Percentiles rank a stretch among this genome's conserved stretches.
Conservation (phyloP, 306 rosid genomes). For the Cyamopsis tetragonoloba region DNA sequence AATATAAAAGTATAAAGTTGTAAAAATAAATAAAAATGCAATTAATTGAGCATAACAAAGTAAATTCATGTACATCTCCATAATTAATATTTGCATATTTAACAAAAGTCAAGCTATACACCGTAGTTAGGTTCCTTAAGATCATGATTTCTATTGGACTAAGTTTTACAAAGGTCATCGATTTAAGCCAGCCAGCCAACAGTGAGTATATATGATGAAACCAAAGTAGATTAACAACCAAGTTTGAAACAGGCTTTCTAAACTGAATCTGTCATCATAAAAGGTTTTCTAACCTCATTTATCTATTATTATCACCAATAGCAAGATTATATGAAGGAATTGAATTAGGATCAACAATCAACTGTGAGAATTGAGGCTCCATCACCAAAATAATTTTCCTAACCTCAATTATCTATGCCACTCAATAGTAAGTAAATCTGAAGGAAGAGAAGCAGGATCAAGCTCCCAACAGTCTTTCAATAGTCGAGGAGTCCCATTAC, state of each 20-base stretch:
- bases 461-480: constrained; percentile 86
- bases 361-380: constrained; percentile 43
- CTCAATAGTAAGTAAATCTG: constrained; percentile 55
- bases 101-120: constrained; percentile 26
- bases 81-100: neutral
- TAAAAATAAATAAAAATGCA: neutral
- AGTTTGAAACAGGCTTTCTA: no score
- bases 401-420: constrained; percentile 28
- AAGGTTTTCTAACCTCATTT: no score
- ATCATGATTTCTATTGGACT: neutral
- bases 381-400: constrained; percentile 44
- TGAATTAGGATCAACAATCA: constrained; percentile 60
- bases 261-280: no score
- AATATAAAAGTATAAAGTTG: neutral
- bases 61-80: constrained; percentile 19
- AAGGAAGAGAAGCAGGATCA: constrained; percentile 94
- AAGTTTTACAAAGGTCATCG: neutral
- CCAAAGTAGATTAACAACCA: constrained; percentile 59
- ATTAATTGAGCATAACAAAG: neutral
- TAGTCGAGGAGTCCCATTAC: constrained; percentile 49
- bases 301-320: no score
- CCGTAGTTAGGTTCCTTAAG: constrained; percentile 9
- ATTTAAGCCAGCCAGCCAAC: constrained; percentile 23
- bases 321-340: constrained; percentile 50
- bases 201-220: constrained; percentile 48